Base-by-base conservation (phyloP, 1,284 basidiomycete species). In the Leccinum fallax region DNA sequence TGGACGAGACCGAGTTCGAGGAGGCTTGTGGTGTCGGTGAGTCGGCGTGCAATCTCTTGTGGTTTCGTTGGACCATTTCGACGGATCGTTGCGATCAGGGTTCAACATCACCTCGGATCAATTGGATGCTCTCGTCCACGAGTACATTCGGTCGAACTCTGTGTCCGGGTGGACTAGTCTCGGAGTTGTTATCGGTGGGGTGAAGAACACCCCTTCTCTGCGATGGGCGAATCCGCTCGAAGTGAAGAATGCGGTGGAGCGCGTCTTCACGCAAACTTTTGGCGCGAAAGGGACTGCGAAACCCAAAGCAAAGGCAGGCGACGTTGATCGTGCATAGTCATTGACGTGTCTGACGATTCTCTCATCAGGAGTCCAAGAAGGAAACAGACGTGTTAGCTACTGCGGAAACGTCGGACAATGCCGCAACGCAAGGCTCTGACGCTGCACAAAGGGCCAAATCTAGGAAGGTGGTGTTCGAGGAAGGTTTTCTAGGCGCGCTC, bases 181-280 rank as follows among this genome's bases (percentile, higher is more conserved):
- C 30, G 88, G 92, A 40, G 79, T 85, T 24, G 82, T 84, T 30
- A 86, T 95, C 63, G 87, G 85, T n/a, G 84, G 83, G 2, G 81
- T 95, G 61, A 94, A 91, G 78, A 79, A 76, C 58, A 80, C 82
- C 0, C 83, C 90, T 15, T 85, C 87, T 52, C 77, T 97, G 53
- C 89, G 93, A 65, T 99, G 97, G 97, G 96, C 94, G 5, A 92
- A 83, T 71, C 87, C 94, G 0, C 82, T 94, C 5, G 96, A 98
- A 56, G 81, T 98, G 63, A 98, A 98, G 81, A 90, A 86, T 51
- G 84, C 92, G 0, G 90, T 94, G 3, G 97, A 99, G 73, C 82
- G 83, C 19, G 82, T 85, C 7, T 96, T 97, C 67, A 79, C 81
- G 0, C 84, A 87, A 43, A 81, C 80, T 30, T 98, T 96, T 76